Conservation (phyloP, 129 eudicot genomes). For the Ambrosia artemisiifolia region DNA sequence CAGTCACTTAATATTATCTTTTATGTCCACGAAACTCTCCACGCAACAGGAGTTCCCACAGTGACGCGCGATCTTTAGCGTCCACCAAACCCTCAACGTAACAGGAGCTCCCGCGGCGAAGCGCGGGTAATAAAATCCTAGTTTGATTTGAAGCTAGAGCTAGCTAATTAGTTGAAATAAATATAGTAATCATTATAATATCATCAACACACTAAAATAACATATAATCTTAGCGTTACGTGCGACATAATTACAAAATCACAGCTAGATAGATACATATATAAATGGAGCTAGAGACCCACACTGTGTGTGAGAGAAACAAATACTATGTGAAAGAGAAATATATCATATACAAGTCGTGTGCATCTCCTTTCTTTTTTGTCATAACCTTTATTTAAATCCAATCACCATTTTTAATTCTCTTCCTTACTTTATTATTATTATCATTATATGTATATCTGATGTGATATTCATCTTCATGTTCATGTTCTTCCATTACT, state of each 20-base stretch:
- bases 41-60: no score
- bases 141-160: no score
- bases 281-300: neutral
- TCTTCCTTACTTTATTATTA: slow-evolving; percentile 10
- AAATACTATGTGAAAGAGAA: neutral
- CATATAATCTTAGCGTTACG: slow-evolving; percentile 31
- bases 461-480: slow-evolving; percentile 16
- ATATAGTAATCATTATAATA: neutral
- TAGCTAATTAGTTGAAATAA: no score
- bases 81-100: no score
- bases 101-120: no score
- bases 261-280: slow-evolving; percentile 38
- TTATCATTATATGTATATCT: neutral
- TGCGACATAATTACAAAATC: slow-evolving; percentile 68
- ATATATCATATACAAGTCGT: slow-evolving; percentile 20
- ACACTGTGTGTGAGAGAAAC: no score
- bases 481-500: slow-evolving; percentile 23
- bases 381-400: slow-evolving; percentile 9
- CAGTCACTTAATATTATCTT: no score
- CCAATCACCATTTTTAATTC: slow-evolving; percentile 22
- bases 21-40: no score
- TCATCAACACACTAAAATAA: slow-evolving; percentile 26
- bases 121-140: no score
- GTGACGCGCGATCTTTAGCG: no score
- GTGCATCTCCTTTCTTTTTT: slow-evolving; percentile 30